Evolutionary conservation across 176 grass and related monocot species (phyloP).

Genomic region (Themeda triandra): DNA sequence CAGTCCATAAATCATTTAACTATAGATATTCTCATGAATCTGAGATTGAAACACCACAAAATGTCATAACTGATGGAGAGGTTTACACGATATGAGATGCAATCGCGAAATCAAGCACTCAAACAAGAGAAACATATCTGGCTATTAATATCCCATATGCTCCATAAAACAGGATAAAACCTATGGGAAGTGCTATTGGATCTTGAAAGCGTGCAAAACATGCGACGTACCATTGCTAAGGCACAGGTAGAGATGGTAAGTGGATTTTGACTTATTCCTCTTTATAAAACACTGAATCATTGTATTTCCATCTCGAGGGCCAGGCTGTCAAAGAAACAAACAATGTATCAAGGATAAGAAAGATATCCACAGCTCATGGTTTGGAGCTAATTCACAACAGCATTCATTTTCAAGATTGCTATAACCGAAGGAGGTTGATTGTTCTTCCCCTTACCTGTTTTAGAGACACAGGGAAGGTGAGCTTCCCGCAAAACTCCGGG

Average conservation of each 20-base stretch:
- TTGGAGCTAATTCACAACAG: neutral
- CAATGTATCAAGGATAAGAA: constrained; percentile 19
- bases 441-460: constrained; percentile 68
- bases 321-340: constrained; percentile 65
- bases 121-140: neutral
- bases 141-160: neutral
- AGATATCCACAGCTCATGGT: neutral
- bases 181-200: neutral
- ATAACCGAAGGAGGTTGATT: neutral
- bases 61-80: neutral
- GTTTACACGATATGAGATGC: neutral
- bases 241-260: constrained; percentile 90
- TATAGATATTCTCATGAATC: neutral
- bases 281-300: constrained; percentile 97
- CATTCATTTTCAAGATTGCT: neutral
- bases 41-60: neutral
- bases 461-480: constrained; percentile 91
- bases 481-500: constrained; percentile 85
- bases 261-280: constrained; percentile 95
- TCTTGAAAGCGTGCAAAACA: neutral
- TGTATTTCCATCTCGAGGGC: constrained; percentile 67
- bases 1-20: neutral
- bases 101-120: neutral
- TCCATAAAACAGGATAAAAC: constrained; percentile 1
- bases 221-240: constrained; percentile 65